Percentiles rank a stretch among this genome's conserved stretches.
phyloP scores from a whole-genome alignment of 495 filamentous ascomycete species.

The Mycothermus thermophilus region DNA sequence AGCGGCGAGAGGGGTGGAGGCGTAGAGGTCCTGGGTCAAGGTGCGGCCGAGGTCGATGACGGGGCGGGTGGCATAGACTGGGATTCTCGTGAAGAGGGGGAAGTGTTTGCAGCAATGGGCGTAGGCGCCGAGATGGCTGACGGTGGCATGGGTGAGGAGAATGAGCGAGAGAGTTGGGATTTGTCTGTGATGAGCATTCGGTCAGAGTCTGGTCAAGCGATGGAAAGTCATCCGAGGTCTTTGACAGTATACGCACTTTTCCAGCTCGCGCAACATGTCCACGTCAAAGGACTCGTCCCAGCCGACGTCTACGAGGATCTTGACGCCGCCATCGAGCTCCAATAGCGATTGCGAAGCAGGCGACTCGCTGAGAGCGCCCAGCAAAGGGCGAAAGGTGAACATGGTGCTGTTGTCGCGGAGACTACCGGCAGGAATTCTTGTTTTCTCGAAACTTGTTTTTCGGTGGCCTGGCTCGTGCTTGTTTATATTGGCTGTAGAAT shows the following conservation, averaged over 20 bases:
- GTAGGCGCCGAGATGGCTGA: slow-evolving; percentile 80
- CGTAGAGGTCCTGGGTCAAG: slow-evolving; percentile 81
- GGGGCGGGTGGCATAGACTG: slow-evolving; percentile 89
- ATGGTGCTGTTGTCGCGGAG: slow-evolving; percentile 34
- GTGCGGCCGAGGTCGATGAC: slow-evolving; percentile 88
- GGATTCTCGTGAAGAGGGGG: slow-evolving; percentile 79
- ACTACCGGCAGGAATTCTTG: not conserved
- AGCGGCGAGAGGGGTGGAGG: slow-evolving; percentile 72
- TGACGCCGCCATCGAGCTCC: slow-evolving; percentile 92
- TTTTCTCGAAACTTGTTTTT: slow-evolving; percentile 2
- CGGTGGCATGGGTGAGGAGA: slow-evolving; percentile 86
- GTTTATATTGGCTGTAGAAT: no score
- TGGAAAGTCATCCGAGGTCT: slow-evolving; percentile 35
- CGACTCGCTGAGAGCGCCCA: slow-evolving; percentile 78
- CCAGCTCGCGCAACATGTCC: slow-evolving; percentile 66
- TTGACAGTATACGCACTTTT: no score
- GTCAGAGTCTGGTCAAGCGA: slow-evolving; percentile 5
- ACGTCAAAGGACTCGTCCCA: slow-evolving; percentile 88
- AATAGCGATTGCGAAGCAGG: slow-evolving; percentile 84
- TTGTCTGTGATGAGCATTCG: slow-evolving; percentile 45
- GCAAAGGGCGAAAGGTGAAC: slow-evolving; percentile 90
- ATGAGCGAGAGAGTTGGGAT: slow-evolving; percentile 83
- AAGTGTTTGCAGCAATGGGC: slow-evolving; percentile 96
- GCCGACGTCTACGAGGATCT: slow-evolving; percentile 85
- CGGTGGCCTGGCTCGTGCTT: no score